phyloP scores from a whole-genome alignment of 2,329 filamentous ascomycete genomes.

The Botrytis aclada region DNA sequence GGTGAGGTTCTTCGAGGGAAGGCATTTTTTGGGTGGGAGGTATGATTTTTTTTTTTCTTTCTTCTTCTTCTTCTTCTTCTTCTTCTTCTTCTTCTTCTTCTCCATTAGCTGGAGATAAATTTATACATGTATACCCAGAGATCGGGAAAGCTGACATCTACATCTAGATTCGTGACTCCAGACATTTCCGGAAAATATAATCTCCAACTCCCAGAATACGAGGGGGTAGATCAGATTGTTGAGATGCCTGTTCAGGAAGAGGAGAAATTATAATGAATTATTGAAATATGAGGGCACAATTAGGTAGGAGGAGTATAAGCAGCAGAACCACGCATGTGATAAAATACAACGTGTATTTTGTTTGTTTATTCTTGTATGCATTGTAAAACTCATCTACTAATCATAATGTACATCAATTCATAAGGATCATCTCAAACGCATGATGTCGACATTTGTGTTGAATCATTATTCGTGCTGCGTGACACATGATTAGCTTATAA shows the following conservation, averaged over 20 bases:
- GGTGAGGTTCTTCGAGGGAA: slow-evolving; percentile 76
- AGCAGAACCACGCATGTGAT: background rate
- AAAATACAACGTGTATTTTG: background rate
- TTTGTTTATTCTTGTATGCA: background rate
- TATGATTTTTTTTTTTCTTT: slow-evolving; percentile 39
- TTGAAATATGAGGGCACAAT: too few species aligned
- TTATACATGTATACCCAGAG: background rate
- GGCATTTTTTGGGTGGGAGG: slow-evolving; percentile 89
- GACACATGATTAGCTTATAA: background rate
- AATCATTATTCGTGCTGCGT: background rate
- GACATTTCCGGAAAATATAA: slow-evolving; percentile 80
- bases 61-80: too few species aligned
- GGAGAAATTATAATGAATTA: slow-evolving; percentile 39
- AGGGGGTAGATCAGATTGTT: slow-evolving; percentile 83
- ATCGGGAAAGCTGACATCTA: slow-evolving; percentile 21
- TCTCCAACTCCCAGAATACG: slow-evolving; percentile 77
- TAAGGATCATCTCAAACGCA: background rate
- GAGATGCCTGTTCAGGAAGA: slow-evolving; percentile 59
- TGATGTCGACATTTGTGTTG: background rate
- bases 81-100: background rate
- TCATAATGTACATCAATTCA: slow-evolving; percentile 10
- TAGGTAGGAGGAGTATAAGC: background rate
- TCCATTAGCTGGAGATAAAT: background rate
- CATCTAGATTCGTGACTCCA: slow-evolving; percentile 69
- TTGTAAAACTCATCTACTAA: background rate